Base-by-base conservation (phyloP, 768 basidiomycete species). In the Mycena olivaceomarginata region DNA sequence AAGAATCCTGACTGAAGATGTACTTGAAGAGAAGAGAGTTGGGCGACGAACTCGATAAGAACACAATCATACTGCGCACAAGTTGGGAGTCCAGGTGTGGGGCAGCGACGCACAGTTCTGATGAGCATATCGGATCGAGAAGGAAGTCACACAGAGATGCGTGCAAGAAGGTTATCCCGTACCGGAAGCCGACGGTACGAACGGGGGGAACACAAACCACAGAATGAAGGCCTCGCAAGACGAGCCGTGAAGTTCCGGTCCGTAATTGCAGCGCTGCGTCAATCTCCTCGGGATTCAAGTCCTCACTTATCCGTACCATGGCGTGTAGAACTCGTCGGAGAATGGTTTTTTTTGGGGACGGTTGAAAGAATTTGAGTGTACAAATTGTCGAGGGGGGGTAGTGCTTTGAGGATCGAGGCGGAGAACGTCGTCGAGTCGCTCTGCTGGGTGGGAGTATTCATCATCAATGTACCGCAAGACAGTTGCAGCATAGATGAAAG, bases 401-500 rank as follows among this genome's bases (percentile, higher is more conserved):
- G 68, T 75, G 39, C 75, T 76, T 4, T 48, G 56, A 10, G 69
- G 75, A 51, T 72, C 65, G 9, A 69, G 57, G 3, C 11, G 11
- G 48, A 75, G 68, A 45, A 75, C 67, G 20, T 39, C 20, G 4
- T 57, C 74, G 7, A 75, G 74, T 10, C 63, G 74, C 22, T 70
- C 68, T 37, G 16, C 51, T 46, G 73, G 73, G 53, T 74, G 73
- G 1, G 59, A 74, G 37, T 62, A 67, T 41, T 64, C 74, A n/a
- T 75, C 68, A 40, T 63, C 74, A 10, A 75, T 41, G 15, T 68
- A 75, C 5, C 74, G 74, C 37, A 75, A 2, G 10, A 75, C 67
- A 20, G 74, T 75, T 10, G 62, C 48, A 1, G 67, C 74, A 31
- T 70, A 75, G 5, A 75, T 74, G 41, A 74, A 74, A 48, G 66